These are phyloP conservation scores for Tarenaya hassleriana DNA, from an alignment of 345 rosid species.

Conservation along the genomic window DNA sequence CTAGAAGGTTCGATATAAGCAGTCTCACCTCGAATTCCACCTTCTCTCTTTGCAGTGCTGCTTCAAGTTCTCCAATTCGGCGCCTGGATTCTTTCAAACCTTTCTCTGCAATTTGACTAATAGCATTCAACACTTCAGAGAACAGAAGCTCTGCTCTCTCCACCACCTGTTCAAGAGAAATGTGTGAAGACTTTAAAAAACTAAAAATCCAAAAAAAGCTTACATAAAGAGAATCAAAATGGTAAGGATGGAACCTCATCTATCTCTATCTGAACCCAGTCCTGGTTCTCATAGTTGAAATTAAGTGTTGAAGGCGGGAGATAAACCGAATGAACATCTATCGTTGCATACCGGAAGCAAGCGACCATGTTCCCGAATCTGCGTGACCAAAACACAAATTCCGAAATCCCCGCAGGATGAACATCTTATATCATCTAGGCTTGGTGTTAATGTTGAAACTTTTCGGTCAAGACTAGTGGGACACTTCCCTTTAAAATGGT, in stretches of 20 bases:
- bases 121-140: constrained; percentile 67
- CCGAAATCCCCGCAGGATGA: neutral
- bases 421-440: too few species aligned
- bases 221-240: too few species aligned
- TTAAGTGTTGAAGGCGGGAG: constrained; percentile 86
- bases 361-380: constrained; percentile 96
- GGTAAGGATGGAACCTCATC: constrained; percentile 46
- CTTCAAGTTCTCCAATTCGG: constrained; percentile 56
- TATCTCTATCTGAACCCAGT: constrained; percentile 78
- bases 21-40: constrained; percentile 69
- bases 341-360: constrained; percentile 97
- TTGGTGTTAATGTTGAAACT: too few species aligned
- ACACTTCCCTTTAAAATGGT: too few species aligned
- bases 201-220: too few species aligned
- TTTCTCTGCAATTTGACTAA: constrained; percentile 50
- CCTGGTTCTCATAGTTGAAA: constrained; percentile 59
- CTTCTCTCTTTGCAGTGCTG: constrained; percentile 63
- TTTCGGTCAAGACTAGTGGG: too few species aligned
- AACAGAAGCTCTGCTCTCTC: constrained; percentile 69
- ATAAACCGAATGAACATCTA: constrained; percentile 78
- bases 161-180: constrained; percentile 48
- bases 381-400: constrained; percentile 25
- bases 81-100: constrained; percentile 29
- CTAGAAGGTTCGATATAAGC: constrained; percentile 5
- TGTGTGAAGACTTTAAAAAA: too few species aligned